Evolutionary conservation across 2,329 filamentous ascomycete species (phyloP), one percentile per base, ranked within the genome.

Genomic region (Trichocomaceae sp.): DNA sequence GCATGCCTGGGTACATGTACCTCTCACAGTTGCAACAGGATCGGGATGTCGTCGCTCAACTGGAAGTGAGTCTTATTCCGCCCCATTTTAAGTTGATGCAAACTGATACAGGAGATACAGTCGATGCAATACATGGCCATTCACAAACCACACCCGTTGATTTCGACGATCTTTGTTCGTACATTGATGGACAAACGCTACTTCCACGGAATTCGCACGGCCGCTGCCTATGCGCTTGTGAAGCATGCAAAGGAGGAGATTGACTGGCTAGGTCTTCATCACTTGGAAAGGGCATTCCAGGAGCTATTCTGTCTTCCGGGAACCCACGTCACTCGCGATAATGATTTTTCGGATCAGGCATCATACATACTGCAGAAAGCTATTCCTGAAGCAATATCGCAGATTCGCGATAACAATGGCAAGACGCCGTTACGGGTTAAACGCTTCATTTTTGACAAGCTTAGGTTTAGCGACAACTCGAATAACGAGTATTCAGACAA

Each of bases 1-100:
- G 85, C 59, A 90, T 96, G 80, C 90, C 90, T 46, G 83, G 89
- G 4, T 97, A 97, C 77, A 99, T 99, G 95, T 96, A 93, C 68
- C 84, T 96, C 56, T 96, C 93, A 20, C 93, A 99, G 70, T 78
- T 99, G 59, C 93, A 99, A 69, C 93, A 99, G 71, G 93, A 99
- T 71, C 82, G 92, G 63, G 95, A 99, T 69, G 89, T 99, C 56
- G 89, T 96, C 60, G 95, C 95, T n/a, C 84, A 87, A 64, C 75
- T 84, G 52, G 82, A 85, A 68, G 77, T 76, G 62, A 68, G 69
- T 63, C 10, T 8, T 5, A 29, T 22, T 9, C n/a, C 13, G 10
- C 10, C 45, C 29, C 20, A 33, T 13, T 20, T 22, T 20, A 33
- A 22, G 8, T 20, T 51, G 35, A 60, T 66, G 56, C 15, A 10